Base-by-base conservation (phyloP, 2,329 filamentous ascomycete species). In the Aspergillus flavus region DNA sequence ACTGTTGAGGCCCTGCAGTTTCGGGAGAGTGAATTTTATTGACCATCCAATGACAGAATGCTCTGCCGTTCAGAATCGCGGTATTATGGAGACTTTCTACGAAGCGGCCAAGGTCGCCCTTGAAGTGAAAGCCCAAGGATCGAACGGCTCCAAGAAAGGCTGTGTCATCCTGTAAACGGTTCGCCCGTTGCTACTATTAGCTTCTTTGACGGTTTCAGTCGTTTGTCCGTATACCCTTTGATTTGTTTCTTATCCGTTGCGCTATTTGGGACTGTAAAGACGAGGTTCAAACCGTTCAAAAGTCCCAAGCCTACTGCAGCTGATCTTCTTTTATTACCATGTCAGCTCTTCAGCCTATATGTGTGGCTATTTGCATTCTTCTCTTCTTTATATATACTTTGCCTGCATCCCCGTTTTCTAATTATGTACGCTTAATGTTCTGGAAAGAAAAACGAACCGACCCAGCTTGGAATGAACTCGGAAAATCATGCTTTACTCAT, bases 51-150 rank as follows among this genome's bases (percentile, higher is more conserved):
- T 53, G n/a, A 53, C 72, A 90, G 95, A 99, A 84, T 99, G 95
- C 84, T 98, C 95, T 43, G 95, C 95, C 62, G 98, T 98, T 89
- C 91, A 94, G 81, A 99, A 99, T 80, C 88, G 95, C 57, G 95
- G 95, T 65, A 96, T 99, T 75, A 97, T 98, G 80, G 95, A 99
- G 80, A 95, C 95, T 50, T 99, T 99, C 75, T 98, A 95, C 46
- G 95, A 99, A 83, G 95, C 95, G 46, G 94, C 95, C 28, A 91
- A 96, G 73, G 95, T 99, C 41, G 95, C 95, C 16, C 84, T 99
- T 28, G 78, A 80, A 43, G 81, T 83, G 39, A 83, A 82, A 67
- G 75, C 79, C 19, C 72, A 75, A 30, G 71, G 73, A 32, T 71
- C 73, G 21, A 77, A 75, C 53, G 69, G 73, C 19, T 74, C 75